Evolutionary conservation across 345 rosid species (phyloP), one percentile per base, ranked within the genome.

Genomic region (Gossypium raimondii): DNA sequence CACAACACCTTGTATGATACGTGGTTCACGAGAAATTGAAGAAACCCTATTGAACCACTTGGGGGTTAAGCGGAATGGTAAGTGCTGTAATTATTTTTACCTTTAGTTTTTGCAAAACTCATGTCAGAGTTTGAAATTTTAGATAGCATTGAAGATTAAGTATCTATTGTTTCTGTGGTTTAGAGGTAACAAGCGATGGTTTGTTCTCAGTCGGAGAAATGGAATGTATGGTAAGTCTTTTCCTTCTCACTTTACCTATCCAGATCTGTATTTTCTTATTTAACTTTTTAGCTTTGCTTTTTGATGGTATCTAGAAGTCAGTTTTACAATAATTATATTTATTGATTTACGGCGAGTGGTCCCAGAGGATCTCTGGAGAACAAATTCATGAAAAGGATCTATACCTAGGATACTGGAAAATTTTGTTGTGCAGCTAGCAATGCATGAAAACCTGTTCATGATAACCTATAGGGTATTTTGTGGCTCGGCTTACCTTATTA

Each of bases 131-230:
- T 74, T 62, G 27, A 53, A 24, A 60, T 25, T 65, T 74, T 24
- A 59, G 72, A 70, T 29, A 7, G 7, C 52, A 48, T 75, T 77
- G 63, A 75, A 56, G 59, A 68, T 14, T 79, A 72, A 73, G 56
- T 55, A 77, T 48, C 43, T 48, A 16, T 73, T 74, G 48, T 76
- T 47, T 81, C 65, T 81, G 24, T 58, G 61, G 51, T 77, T 82
- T 89, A 96, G 95, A 93, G 83, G 98, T 96, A 64, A 96, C 99
- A 58, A 92, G 90, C 86, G 99, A 96, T 86, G 99, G 99, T 59
- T 83, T 96, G 77, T 96, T 96, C 89, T 93, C 99, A 43, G 94
- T 96, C 72, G 99, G 98, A 72, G 99, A 96, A 84, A 96, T 96
- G 99, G 99, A 96, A 83, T 96, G 99, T 87, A 93, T 96, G 99